phyloP scores from a whole-genome alignment of 2,329 filamentous ascomycete species.

The Neonectria neomacrospora region DNA sequence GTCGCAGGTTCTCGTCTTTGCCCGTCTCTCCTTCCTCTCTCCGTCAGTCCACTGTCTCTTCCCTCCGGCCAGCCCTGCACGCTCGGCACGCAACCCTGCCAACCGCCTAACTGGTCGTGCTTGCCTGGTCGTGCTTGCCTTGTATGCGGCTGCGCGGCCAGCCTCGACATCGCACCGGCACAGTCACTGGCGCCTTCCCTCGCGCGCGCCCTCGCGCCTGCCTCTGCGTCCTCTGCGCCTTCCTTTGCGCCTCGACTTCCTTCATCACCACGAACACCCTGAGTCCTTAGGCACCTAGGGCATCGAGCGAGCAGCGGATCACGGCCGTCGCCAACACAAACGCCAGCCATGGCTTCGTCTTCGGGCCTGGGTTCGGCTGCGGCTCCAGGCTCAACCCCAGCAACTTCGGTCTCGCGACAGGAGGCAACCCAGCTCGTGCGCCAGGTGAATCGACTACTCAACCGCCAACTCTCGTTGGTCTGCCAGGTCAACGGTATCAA shows the following conservation, averaged over 20 bases:
- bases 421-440: conserved; percentile 60
- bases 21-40: background rate
- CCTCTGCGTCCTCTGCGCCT: conserved; percentile 18
- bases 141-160: conserved; percentile 44
- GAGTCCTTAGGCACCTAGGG: conserved; percentile 13
- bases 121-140: conserved; percentile 34
- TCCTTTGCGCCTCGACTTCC: background rate
- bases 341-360: conserved; percentile 37
- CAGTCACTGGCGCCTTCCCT: conserved; percentile 13
- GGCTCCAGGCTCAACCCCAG: conserved; percentile 28
- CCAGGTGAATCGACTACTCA: conserved; percentile 60
- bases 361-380: conserved; percentile 38
- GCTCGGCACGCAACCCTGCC: conserved; percentile 5
- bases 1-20: background rate
- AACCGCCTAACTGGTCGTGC: conserved; percentile 9
- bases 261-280: conserved; percentile 4
- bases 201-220: conserved; percentile 31
- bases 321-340: conserved; percentile 10
- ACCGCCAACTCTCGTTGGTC: conserved; percentile 78
- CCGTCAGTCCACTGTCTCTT: background rate
- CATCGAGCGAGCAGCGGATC: background rate
- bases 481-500: conserved; percentile 79
- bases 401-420: conserved; percentile 47
- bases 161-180: conserved; percentile 28
- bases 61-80: conserved; percentile 5